phyloP scores from a whole-genome alignment of 2,329 filamentous ascomycete genomes.

The Ambrosiella beaveri region DNA sequence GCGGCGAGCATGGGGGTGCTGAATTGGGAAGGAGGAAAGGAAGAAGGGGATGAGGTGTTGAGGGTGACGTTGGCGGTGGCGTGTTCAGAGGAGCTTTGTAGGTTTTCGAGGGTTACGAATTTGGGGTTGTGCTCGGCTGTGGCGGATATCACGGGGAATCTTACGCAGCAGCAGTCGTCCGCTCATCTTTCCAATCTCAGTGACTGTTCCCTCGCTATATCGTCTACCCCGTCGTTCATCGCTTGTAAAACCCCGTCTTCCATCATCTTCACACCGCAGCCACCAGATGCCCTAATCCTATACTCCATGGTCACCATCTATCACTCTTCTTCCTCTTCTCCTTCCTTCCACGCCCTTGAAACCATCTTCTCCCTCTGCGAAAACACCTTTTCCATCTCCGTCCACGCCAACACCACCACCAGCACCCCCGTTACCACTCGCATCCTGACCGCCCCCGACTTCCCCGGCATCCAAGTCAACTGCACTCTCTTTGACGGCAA shows the following conservation, averaged over 20 bases:
- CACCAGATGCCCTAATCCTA: slow-evolving; percentile 13
- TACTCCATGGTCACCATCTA: slow-evolving; percentile 19
- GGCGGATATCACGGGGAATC: slow-evolving; percentile 16
- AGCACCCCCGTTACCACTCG: not conserved
- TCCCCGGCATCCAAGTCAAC: slow-evolving; percentile 7
- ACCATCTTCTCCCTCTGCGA: slow-evolving; percentile 19
- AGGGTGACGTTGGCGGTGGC: not conserved
- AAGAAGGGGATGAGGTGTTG: not conserved
- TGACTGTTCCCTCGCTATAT: not conserved
- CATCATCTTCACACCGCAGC: slow-evolving; percentile 15
- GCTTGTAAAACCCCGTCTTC: slow-evolving; percentile 13
- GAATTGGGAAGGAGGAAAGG: not conserved
- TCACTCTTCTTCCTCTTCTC: not conserved
- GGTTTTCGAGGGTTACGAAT: slow-evolving; percentile 14
- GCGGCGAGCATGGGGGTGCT: not conserved
- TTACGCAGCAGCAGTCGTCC: not conserved
- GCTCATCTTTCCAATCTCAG: not conserved
- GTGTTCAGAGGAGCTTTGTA: slow-evolving; percentile 14
- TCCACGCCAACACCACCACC: not conserved
- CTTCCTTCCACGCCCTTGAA: slow-evolving; percentile 16
- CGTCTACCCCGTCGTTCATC: slow-evolving; percentile 1
- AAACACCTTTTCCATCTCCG: slow-evolving; percentile 15
- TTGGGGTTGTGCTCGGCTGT: slow-evolving; percentile 17
- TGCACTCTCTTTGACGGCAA: slow-evolving; percentile 1
- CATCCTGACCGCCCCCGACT: not conserved